Percentiles rank a stretch among this genome's conserved stretches.
phyloP scores from a whole-genome alignment of 176 grass and related monocot genomes.

The Zoysia japonica region DNA sequence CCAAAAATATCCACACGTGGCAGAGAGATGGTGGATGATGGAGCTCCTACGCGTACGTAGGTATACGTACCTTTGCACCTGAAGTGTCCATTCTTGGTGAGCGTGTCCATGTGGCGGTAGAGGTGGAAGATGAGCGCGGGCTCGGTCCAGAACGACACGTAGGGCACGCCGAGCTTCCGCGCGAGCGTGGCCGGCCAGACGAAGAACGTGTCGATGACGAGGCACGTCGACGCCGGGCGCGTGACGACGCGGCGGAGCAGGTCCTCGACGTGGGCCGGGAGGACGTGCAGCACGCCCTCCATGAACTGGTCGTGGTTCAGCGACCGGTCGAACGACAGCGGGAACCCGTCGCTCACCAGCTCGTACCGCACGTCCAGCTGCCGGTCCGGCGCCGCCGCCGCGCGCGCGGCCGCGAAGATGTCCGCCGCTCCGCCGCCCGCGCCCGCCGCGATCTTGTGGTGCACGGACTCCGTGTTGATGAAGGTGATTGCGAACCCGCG shows the following conservation, averaged over 20 bases:
- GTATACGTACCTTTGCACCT: conserved; percentile 39
- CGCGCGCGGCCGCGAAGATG: conserved; percentile 36
- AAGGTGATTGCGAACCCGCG: conserved; percentile 65
- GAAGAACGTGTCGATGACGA: conserved; percentile 70
- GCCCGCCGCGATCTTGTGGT: conserved; percentile 44
- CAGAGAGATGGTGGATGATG: no score
- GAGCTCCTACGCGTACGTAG: no score
- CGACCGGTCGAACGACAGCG: conserved; percentile 51
- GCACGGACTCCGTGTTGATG: conserved; percentile 65
- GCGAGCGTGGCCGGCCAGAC: conserved; percentile 64
- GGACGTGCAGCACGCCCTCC: conserved; percentile 53
- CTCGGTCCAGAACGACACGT: conserved; percentile 79
- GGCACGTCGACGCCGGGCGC: conserved; percentile 49
- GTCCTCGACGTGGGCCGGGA: conserved; percentile 66
- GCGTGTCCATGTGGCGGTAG: conserved; percentile 65
- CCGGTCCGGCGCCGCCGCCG: neutral
- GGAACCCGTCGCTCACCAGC: conserved; percentile 58
- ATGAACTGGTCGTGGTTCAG: conserved; percentile 67
- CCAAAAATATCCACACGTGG: no score
- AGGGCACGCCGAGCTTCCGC: conserved; percentile 47
- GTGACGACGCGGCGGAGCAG: conserved; percentile 51
- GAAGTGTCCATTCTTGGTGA: conserved; percentile 57
- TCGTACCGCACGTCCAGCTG: conserved; percentile 63
- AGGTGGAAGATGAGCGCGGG: conserved; percentile 62
- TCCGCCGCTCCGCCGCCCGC: neutral